Evolutionary conservation across 2,329 filamentous ascomycete genomes (phyloP).

Genomic region (Alternaria viburni): DNA sequence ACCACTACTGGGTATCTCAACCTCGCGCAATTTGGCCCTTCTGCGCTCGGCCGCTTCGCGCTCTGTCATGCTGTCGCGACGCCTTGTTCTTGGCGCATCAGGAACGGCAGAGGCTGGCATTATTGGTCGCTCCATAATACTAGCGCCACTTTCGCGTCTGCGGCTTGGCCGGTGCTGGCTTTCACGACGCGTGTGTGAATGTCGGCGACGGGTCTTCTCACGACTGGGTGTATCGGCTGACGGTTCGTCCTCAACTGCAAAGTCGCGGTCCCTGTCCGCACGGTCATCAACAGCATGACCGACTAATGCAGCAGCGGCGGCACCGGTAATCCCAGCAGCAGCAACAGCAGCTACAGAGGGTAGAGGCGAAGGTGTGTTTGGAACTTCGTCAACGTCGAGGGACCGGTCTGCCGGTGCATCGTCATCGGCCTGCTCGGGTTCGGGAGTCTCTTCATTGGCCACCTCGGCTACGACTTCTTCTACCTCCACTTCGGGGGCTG

Average conservation of each 20-base stretch:
- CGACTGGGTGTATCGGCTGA: slow-evolving; percentile 24
- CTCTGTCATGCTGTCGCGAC: slow-evolving; percentile 43
- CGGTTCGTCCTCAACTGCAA: slow-evolving; percentile 33
- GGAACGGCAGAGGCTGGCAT: slow-evolving; percentile 21
- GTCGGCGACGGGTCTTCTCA: slow-evolving; percentile 37
- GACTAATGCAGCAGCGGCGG: neutral
- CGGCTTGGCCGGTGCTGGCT: slow-evolving; percentile 34
- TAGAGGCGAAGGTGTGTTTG: neutral
- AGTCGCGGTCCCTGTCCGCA: slow-evolving; percentile 29
- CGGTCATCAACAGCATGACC: slow-evolving; percentile 6
- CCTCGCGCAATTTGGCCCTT: slow-evolving; percentile 28
- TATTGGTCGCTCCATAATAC: slow-evolving; percentile 32
- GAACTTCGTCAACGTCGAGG: neutral
- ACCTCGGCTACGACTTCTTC: neutral
- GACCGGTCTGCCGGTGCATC: slow-evolving; percentile 1
- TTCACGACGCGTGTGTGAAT: slow-evolving; percentile 39
- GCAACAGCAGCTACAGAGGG: neutral
- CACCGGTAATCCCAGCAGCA: neutral
- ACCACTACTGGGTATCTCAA: slow-evolving; percentile 28
- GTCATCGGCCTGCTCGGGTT: neutral
- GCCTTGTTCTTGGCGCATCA: slow-evolving; percentile 31
- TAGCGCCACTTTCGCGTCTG: slow-evolving; percentile 42
- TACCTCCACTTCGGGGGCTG: neutral
- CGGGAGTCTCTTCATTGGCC: neutral
- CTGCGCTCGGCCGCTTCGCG: slow-evolving; percentile 28